Base-by-base conservation (phyloP, 371 early-diverging fungal genomes). In the Mucor mucedo region DNA sequence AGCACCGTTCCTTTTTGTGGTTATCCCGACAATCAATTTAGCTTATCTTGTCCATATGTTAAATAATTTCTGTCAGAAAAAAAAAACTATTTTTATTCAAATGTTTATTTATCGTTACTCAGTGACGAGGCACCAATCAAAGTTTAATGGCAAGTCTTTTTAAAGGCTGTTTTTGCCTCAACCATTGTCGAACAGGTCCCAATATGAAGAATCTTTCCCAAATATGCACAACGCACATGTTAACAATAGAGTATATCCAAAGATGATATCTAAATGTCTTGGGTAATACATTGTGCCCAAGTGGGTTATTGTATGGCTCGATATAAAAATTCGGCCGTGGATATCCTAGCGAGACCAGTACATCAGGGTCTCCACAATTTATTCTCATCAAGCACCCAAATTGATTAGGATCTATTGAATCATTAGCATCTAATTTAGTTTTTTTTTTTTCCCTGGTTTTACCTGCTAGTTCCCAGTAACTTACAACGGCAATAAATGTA, bases 241-340 rank as follows among this genome's bases (percentile, higher is more conserved):
- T 82, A 35, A 50, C 75, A 11, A 80, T 47, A 11, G 74, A 73
- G 40, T 75, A 75, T 0, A 63, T 80, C 78, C 80, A 85, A 8
- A 94, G 69, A 39, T 66, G 60, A 63, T 75, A 84, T 21, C 94
- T 70, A 64, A 89, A 88, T 5, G 60, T n/a, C 30, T 62, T 61
- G 8, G 93, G 93, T 49, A 91, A 66, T 6, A 91, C 87, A 58
- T 91, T 92, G 71, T 91, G 90, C 4, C 91, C 91, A 3, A 73
- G 56, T 3, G 77, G 75, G 21, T 70, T 75, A 63, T 89, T 88
- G 71, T 89, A 93, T 0, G 72, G 75, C 54, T 73, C 77, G 35
- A 91, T 90, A 9, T 72, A 52, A 66, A 77, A 85, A 28, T 69
- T 63, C 2, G 87, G 87, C 32, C 55, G 53, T 0, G 73, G 65